A percentile compares a stretch with the other conserved stretches of the same genome.
Conservation (phyloP, 768 basidiomycete genomes). For the Mycena albidolilacea region DNA sequence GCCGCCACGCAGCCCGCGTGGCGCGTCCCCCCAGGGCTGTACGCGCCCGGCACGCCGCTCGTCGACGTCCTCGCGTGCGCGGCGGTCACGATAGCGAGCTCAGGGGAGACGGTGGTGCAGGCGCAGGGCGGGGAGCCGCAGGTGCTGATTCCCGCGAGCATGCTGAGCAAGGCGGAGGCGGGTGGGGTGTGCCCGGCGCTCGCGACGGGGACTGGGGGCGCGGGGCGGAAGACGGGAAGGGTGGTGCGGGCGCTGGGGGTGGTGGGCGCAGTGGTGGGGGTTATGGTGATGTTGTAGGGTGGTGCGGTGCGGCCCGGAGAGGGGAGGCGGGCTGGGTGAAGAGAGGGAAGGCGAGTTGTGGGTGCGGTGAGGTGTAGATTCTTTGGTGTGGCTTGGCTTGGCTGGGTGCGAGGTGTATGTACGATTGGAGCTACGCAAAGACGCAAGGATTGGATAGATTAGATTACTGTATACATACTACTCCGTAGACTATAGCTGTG, state of each 20-base stretch:
- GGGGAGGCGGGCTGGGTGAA: no score
- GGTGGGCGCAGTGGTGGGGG: conserved; percentile 19
- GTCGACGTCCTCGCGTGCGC: conserved; percentile 70
- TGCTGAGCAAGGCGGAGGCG: conserved; percentile 32
- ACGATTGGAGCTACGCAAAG: no score
- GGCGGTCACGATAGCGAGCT: conserved; percentile 47
- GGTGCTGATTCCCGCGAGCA: conserved; percentile 45
- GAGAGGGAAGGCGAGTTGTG: no score
- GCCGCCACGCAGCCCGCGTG: conserved; percentile 51
- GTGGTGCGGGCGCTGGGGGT: conserved; percentile 27
- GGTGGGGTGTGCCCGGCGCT: conserved; percentile 39
- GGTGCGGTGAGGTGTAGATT: no score
- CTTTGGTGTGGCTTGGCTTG: no score
- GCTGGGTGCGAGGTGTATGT: no score
- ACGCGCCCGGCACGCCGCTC: conserved; percentile 56
- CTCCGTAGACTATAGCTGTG: no score
- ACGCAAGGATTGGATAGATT: no score
- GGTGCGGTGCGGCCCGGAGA: neutral
- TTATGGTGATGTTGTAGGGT: conserved; percentile 11
- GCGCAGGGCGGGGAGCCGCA: conserved; percentile 64
- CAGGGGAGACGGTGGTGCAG: conserved; percentile 54
- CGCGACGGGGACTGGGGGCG: conserved; percentile 23
- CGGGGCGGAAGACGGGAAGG: neutral
- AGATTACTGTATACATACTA: no score
- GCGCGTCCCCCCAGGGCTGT: conserved; percentile 59